Evolutionary conservation across 2,329 filamentous ascomycete genomes (phyloP).

Genomic region (Lasiodiplodia gonubiensis): DNA sequence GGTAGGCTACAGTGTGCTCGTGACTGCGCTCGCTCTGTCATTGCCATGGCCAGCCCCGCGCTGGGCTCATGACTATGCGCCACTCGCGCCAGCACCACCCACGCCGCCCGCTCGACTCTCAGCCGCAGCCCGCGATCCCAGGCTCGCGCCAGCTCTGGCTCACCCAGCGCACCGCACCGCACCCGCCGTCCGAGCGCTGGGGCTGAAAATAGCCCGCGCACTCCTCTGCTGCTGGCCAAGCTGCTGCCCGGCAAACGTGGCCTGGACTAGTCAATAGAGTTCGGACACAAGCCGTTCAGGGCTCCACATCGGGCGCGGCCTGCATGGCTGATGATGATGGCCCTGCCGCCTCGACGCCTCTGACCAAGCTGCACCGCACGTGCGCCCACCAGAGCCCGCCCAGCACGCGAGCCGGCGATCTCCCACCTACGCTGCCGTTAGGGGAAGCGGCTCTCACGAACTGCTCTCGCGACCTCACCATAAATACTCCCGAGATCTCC

Average conservation of each 20-base stretch:
- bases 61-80: conserved; percentile 23
- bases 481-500: conserved; percentile 20
- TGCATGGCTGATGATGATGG: conserved; percentile 22
- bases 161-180: neutral
- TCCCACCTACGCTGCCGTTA: conserved; percentile 20
- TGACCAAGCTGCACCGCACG: conserved; percentile 14
- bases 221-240: conserved; percentile 2
- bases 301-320: conserved; percentile 12
- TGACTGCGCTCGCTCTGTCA: conserved; percentile 16
- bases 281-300: conserved; percentile 22
- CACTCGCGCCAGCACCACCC: conserved; percentile 8
- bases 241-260: conserved; percentile 15
- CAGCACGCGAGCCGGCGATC: conserved; percentile 19
- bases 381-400: neutral
- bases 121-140: conserved; percentile 1
- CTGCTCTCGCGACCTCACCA: neutral
- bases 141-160: neutral
- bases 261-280: conserved; percentile 26
- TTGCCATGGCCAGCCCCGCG: conserved; percentile 15
- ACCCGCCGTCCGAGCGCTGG: conserved; percentile 3
- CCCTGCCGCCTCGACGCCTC: conserved; percentile 12
- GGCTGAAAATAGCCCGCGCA: conserved; percentile 20
- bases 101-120: neutral
- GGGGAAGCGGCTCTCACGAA: conserved; percentile 18
- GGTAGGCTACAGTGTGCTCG: conserved; percentile 14